These are phyloP conservation scores for Colletotrichum agaves DNA, from an alignment of 2,329 filamentous ascomycete species.

Conservation along the genomic window DNA sequence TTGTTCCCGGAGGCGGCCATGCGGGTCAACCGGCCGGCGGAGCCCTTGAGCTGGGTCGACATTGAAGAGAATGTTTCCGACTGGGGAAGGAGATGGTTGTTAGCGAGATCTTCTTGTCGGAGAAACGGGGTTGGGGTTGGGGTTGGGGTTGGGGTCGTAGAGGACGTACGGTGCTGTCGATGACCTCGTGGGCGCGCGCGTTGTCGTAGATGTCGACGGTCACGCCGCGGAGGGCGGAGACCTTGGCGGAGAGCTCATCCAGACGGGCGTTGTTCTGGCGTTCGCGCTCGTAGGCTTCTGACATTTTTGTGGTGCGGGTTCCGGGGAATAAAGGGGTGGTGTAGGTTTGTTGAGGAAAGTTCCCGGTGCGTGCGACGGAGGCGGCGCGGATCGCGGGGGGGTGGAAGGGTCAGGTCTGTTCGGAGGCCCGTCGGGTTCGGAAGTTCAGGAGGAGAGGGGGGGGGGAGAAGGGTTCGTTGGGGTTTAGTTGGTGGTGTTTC, in stretches of 20 bases:
- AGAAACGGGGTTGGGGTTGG: slow-evolving; percentile 1
- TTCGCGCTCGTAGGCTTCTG: slow-evolving; percentile 82
- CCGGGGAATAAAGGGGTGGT: neutral
- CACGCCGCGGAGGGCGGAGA: slow-evolving; percentile 89
- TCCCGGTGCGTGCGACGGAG: neutral
- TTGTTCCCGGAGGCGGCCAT: slow-evolving; percentile 95
- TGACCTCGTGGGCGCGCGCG: slow-evolving; percentile 85
- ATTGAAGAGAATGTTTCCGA: slow-evolving; percentile 93
- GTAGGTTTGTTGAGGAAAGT: neutral
- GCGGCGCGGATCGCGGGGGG: neutral
- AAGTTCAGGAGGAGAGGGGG: neutral
- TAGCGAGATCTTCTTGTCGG: neutral
- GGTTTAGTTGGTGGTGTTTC: neutral
- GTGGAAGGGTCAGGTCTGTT: neutral
- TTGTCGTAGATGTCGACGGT: slow-evolving; percentile 99
- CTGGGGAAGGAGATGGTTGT: slow-evolving; percentile 52
- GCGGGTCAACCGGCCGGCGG: slow-evolving; percentile 81
- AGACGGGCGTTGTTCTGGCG: slow-evolving; percentile 95
- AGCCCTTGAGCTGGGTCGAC: slow-evolving; percentile 83
- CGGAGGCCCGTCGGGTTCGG: neutral
- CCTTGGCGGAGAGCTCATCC: slow-evolving; percentile 89
- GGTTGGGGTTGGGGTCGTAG: slow-evolving; percentile 1
- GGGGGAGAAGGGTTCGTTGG: neutral
- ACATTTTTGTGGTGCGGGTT: slow-evolving; percentile 60
- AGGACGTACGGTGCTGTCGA: slow-evolving; percentile 81